These are phyloP conservation scores for Heimioporus sp. DNA, from an alignment of 768 basidiomycete species.

Conservation along the genomic window DNA sequence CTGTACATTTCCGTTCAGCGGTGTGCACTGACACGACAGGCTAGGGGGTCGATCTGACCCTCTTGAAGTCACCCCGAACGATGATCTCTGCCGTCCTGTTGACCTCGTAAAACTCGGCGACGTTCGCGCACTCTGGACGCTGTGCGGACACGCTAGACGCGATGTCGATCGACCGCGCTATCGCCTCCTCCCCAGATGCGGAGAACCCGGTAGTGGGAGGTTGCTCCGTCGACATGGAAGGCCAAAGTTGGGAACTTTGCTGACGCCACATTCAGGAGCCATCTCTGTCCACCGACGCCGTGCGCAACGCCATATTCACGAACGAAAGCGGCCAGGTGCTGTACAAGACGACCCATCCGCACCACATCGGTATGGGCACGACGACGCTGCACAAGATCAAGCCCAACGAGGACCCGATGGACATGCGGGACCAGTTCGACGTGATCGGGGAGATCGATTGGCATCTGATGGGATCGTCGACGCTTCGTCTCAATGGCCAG, in stretches of 20 bases:
- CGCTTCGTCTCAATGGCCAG: conserved; percentile 26
- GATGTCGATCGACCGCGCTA: conserved; percentile 52
- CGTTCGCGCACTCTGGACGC: conserved; percentile 31
- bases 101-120: conserved; percentile 76
- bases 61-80: conserved; percentile 58
- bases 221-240: conserved; percentile 11
- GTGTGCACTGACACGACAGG: no score
- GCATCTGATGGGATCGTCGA: conserved; percentile 28
- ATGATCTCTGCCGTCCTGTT: conserved; percentile 63
- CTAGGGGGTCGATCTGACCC: conserved; percentile 44
- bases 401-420: conserved; percentile 17
- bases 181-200: conserved; percentile 61
- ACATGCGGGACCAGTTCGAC: conserved; percentile 30
- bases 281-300: conserved; percentile 12
- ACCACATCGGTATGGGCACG: conserved; percentile 5
- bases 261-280: no score
- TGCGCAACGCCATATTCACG: conserved; percentile 25
- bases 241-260: background rate
- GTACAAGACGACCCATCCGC: conserved; percentile 28
- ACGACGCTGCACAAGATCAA: conserved; percentile 27
- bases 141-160: conserved; percentile 37
- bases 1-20: conserved; percentile 34
- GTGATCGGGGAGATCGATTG: conserved; percentile 36
- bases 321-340: conserved; percentile 25
- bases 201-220: conserved; percentile 42